Base-by-base conservation (phyloP, 495 filamentous ascomycete species). In the Aspergillus affinis region DNA sequence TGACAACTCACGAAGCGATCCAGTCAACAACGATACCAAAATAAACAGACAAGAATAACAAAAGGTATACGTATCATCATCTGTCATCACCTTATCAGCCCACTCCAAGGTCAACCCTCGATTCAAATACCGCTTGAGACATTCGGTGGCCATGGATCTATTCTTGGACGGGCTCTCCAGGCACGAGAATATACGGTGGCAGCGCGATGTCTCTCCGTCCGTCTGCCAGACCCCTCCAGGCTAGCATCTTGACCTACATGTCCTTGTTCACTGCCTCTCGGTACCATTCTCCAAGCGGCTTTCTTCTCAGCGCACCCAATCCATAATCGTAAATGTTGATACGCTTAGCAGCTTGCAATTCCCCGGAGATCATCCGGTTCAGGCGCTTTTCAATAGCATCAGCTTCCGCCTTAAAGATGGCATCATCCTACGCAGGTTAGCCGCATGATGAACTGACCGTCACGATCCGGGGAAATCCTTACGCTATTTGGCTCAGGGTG, bases 221-320 rank as follows among this genome's bases (percentile, higher is more conserved):
- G 6, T 32, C 30, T 32, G 30, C 30, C 36, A 41, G 36, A 41
- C 15, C 13, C 8, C 12, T 13, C 13, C 3, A 41, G 36, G 13
- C 36, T 10, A 15, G 36, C 29, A 20, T 29, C 36, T 27, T n/a
- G 29, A 20, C 29, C 18, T 36, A 53, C 18, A 19, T 20, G n/a
- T 17, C 29, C 9, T 8, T 29, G 15, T 15, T 13, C 27, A 51
- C 23, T 9, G 20, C 9, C n/a, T 54, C 32, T 7, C 12, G 17
- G 26, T 54, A 54, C 52, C 52, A 54, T 26, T 54, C 52, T 15
- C 52, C 30, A 0, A 54, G 27, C 45, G 52, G 52, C 12, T 45
- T 54, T 21, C 52, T 32, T 10, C 52, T 20, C 20, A 54, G 52
- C 36, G 30, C 10, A 17, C 32, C 30, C 19, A 54, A 21, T 44